Evolutionary conservation across 768 basidiomycete species (phyloP).

Genomic region (Lentinula boryana): DNA sequence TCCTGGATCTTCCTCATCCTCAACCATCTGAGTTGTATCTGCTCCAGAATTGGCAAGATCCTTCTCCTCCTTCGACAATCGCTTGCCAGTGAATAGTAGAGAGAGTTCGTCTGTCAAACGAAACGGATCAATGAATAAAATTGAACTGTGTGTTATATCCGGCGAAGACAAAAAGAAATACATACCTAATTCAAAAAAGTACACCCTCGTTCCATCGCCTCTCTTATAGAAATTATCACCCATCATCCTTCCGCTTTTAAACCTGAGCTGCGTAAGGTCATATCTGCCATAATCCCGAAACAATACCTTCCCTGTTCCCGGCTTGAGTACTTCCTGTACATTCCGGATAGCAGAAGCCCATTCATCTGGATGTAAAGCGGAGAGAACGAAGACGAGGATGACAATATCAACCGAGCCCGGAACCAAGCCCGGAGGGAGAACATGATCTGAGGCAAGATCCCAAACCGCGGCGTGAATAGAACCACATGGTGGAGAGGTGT

Average conservation of each 20-base stretch:
- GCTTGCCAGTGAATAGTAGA: constrained; percentile 65
- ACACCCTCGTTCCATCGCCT: constrained; percentile 95
- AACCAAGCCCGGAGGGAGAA: constrained; percentile 56
- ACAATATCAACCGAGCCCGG: constrained; percentile 79
- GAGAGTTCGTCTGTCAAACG: constrained; percentile 65
- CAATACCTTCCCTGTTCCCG: constrained; percentile 67
- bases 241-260: constrained; percentile 81
- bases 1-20: not conserved
- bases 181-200: constrained; percentile 88
- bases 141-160: not conserved
- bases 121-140: constrained; percentile 4
- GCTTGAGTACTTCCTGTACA: constrained; percentile 81
- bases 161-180: not conserved
- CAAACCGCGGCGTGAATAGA: constrained; percentile 78
- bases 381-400: constrained; percentile 91
- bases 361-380: constrained; percentile 89
- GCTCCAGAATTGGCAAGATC: not conserved
- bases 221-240: constrained; percentile 95
- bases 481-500: constrained; percentile 60
- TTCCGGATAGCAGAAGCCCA: constrained; percentile 83
- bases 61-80: not conserved
- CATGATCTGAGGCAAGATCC: constrained; percentile 68
- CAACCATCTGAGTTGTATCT: not conserved
- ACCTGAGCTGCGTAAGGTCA: constrained; percentile 91
- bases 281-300: constrained; percentile 94